Evolutionary conservation across 169 alveolate species (phyloP), one percentile per base, ranked within the genome.

Genomic region (Eimeria falciformis): DNA sequence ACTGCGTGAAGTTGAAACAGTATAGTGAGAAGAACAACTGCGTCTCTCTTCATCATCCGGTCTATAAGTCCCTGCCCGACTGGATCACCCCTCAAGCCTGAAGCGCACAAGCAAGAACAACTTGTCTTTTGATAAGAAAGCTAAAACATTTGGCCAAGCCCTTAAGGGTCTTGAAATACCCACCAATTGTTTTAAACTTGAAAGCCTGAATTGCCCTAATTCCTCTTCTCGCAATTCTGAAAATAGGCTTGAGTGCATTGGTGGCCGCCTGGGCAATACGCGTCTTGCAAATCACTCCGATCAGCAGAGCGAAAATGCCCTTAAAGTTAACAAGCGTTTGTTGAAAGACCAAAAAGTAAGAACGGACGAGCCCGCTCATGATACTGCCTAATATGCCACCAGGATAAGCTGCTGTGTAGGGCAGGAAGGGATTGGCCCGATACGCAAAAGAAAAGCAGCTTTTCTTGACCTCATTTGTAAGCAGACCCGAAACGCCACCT

Each of bases 341-440:
- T 9, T 86, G 92, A 43, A 87, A 87, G 27, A 71, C 82, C 37
- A 71, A 55, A 37, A 87, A 29, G 79, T 87, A 87, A 3, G 93
- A 87, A 12, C 93, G 93, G 29, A 73, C 58, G 29, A 87, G 62
- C 12, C 69, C 82, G 14, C 73, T 79, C 93, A 69, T 71, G 37
- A 87, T 87, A 50, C 55, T 69, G 27, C 93, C 93, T 9, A 87
- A 79, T 53, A 87, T 87, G 23, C 93, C 93, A 1, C 93, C 93
- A 33, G 93, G 93, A 37, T 69, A 87, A 9, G 73, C 87, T 3
- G 18, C 69, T 12, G 88, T 40, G 40, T 69, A 53, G 11, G 93
- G 93, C 47, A 68, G 53, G 43, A 87, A 14, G 66, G 68, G 25
- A 69, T 65, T 47, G 73, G 69, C 73, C 23, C 82, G 75, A 29